A percentile compares a stretch with the other conserved stretches of the same genome.
These are phyloP conservation scores for Exophiala spinifera DNA, from an alignment of 2,329 filamentous ascomycete species.

Conservation along the genomic window DNA sequence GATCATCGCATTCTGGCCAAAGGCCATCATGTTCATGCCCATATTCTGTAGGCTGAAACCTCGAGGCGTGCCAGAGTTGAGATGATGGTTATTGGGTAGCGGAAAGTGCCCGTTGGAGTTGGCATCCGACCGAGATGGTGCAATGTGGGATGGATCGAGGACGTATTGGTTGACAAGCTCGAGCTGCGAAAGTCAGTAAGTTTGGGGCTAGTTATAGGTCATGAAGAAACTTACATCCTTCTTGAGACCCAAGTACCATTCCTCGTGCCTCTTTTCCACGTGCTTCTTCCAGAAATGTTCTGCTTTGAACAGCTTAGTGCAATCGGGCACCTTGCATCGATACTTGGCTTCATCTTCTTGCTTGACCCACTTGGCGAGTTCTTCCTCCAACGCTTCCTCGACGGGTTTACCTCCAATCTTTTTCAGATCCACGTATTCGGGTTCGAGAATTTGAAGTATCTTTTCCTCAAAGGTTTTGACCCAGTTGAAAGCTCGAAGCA, in stretches of 20 bases:
- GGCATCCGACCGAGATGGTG: constrained; percentile 85
- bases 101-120: constrained; percentile 97
- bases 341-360: constrained; percentile 97
- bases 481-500: constrained; percentile 96
- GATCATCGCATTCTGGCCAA: constrained; percentile 52
- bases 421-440: constrained; percentile 77
- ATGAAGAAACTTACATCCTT: constrained; percentile 66
- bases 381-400: constrained; percentile 82
- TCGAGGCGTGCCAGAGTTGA: constrained; percentile 77
- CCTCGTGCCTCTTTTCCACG: constrained; percentile 88
- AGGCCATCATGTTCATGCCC: constrained; percentile 47
- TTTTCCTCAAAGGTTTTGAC: constrained; percentile 99
- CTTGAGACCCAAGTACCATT: constrained; percentile 78
- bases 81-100: constrained; percentile 65
- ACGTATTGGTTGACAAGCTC: constrained; percentile 92
- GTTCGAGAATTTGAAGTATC: constrained; percentile 85
- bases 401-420: constrained; percentile 86
- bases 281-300: constrained; percentile 98
- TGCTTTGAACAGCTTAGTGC: constrained; percentile 95
- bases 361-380: constrained; percentile 83
- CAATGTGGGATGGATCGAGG: constrained; percentile 89
- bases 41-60: constrained; percentile 81
- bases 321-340: constrained; percentile 93
- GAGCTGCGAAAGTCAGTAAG: constrained; percentile 57
- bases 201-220: constrained; percentile 4